Evolutionary conservation across 2,329 filamentous ascomycete genomes (phyloP).

Genomic region (Setomelanomma holmii): DNA sequence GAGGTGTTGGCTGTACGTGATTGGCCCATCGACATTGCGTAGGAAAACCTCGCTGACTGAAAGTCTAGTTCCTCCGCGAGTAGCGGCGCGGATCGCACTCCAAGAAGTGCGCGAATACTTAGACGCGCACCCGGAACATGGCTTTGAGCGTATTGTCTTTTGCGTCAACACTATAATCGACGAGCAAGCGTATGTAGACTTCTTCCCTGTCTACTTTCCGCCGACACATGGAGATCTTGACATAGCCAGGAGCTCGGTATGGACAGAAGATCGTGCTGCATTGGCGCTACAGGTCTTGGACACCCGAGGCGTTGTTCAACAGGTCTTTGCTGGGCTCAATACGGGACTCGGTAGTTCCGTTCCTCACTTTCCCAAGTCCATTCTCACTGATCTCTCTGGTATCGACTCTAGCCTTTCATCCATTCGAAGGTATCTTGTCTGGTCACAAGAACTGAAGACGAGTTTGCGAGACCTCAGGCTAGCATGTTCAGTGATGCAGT

Average conservation of each 20-base stretch:
- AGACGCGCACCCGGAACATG: constrained; percentile 26
- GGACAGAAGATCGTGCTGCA: constrained; percentile 14
- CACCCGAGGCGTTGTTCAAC: constrained; percentile 24
- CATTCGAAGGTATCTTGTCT: constrained; percentile 21
- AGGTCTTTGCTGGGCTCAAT: constrained; percentile 17
- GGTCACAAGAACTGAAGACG: constrained; percentile 9
- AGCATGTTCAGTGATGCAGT: constrained; percentile 31
- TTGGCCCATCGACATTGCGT: background rate
- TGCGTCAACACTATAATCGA: constrained; percentile 35
- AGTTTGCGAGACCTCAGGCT: constrained; percentile 27
- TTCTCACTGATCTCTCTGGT: constrained; percentile 21
- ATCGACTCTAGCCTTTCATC: constrained; percentile 22
- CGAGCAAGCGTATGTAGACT: constrained; percentile 37
- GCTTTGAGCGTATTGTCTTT: constrained; percentile 40
- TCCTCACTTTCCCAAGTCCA: constrained; percentile 17
- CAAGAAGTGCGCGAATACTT: constrained; percentile 43
- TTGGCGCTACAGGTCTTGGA: constrained; percentile 26
- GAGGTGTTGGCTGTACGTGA: constrained; percentile 29
- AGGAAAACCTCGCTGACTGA: background rate
- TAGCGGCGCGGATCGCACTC: constrained; percentile 42
- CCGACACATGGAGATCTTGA: constrained; percentile 41
- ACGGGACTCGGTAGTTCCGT: constrained; percentile 19
- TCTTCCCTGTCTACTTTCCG: constrained; percentile 42
- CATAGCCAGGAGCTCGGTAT: constrained; percentile 14
- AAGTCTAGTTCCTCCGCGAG: constrained; percentile 25